Conservation (phyloP, 345 rosid genomes). For the Hibiscus trionum region DNA sequence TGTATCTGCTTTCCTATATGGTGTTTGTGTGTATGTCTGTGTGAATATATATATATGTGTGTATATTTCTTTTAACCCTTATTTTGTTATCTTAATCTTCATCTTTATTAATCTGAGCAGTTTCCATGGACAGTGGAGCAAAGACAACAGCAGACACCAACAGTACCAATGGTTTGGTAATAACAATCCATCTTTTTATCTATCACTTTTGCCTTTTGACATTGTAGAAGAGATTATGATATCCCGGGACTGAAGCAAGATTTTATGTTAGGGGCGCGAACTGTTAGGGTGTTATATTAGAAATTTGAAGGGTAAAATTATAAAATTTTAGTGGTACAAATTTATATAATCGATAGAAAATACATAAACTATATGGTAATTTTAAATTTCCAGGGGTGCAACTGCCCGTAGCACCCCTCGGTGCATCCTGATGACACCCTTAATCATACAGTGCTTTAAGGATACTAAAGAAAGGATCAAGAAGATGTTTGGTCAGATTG, state of each 20-base stretch:
- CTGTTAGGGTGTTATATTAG: too few species aligned
- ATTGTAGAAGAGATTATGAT: neutral
- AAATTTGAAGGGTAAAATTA: too few species aligned
- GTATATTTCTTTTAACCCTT: neutral
- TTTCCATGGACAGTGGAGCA: constrained; percentile 18
- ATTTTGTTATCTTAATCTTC: neutral
- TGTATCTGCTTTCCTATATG: neutral
- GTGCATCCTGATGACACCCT: neutral
- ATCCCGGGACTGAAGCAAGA: too few species aligned
- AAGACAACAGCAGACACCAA: constrained; percentile 19
- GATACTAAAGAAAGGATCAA: constrained; percentile 42
- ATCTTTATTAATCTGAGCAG: constrained; percentile 14
- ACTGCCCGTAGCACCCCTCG: too few species aligned
- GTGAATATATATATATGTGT: neutral
- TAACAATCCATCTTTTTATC: neutral
- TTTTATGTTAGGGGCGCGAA: too few species aligned
- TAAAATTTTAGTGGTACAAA: too few species aligned
- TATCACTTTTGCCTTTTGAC: constrained; percentile 1
- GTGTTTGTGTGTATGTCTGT: too few species aligned
- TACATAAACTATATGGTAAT: too few species aligned
- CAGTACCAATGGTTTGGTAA: constrained; percentile 32
- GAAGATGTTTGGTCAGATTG: constrained; percentile 52
- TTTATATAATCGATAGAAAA: too few species aligned
- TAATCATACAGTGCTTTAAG: constrained; percentile 28
- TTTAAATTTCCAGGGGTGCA: too few species aligned